Evolutionary conservation across 1,284 basidiomycete genomes (phyloP), one percentile per base, ranked within the genome.

Genomic region (Pseudozyma thailandica): DNA sequence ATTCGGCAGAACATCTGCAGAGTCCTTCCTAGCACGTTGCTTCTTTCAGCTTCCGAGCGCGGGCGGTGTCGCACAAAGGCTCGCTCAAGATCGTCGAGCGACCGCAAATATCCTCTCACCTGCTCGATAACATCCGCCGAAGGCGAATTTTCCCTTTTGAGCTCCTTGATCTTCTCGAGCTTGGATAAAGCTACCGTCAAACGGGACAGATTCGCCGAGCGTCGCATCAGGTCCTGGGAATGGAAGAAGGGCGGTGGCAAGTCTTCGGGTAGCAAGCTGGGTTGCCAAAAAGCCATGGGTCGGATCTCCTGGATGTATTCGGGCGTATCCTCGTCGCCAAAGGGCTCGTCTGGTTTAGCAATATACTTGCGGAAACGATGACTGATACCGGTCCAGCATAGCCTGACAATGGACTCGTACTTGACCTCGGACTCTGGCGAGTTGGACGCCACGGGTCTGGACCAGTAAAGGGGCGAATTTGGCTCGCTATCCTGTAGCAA

Each of bases 211-310:
- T 58, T 52, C 1, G 71, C 71, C 2, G 60, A 69, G 2, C 61
- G 53, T 4, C 64, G 56, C 71, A 73, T 64, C 9, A 73, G 60
- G 30, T 73, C 64, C 33, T 69, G 71, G 30, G 71, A 68, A 20
- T 73, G 64, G 59, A 73, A 73, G 28, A 73, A 73, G 9, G 57
- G 53, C 25, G 64, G 53, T 16, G 71, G 71, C 21, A 73, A 39
- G 2, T 64, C 50, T 4, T 45, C 31, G 1, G 71, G 71, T 8
- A 73, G 57, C 31, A 64, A 23, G 41, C 64, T 69, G 0, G 71
- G 71, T 42, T 73, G 62, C 71, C 71, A 73, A 39, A 69, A 73
- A 1, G 71, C 71, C 60, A 68, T 64, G 8, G 71, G 71, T 23
- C 65, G 71, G 20, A 73, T 44, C 31, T 51, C 37, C 9, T 54